Conservation (phyloP, 352 stramenopile species). For the Phytophthora tentaculata region DNA sequence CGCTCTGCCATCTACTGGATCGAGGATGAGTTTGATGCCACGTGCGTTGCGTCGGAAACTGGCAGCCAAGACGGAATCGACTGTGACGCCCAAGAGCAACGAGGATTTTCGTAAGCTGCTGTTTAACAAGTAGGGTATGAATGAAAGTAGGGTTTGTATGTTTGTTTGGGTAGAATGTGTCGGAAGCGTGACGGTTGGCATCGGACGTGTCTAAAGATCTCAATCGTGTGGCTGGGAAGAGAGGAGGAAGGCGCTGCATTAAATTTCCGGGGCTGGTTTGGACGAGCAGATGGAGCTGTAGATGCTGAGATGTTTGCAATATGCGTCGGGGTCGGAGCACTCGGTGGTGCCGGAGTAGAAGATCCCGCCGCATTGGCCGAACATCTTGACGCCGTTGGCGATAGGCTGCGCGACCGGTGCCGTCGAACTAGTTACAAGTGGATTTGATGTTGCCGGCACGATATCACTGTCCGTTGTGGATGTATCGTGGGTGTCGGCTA, state of each 20-base stretch:
- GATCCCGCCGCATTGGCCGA: slow-evolving; percentile 26
- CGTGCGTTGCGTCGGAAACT: slow-evolving; percentile 50
- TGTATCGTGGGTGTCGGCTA: not conserved
- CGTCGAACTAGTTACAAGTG: slow-evolving; percentile 3
- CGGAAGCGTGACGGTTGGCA: slow-evolving; percentile 18
- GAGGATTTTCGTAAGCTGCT: slow-evolving; percentile 76
- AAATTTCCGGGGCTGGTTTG: slow-evolving; percentile 4
- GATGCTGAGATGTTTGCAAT: slow-evolving; percentile 29
- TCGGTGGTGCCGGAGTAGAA: slow-evolving; percentile 29
- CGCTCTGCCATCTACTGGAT: slow-evolving; percentile 23
- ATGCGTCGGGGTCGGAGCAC: slow-evolving; percentile 26
- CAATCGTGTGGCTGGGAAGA: not conserved
- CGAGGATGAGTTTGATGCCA: slow-evolving; percentile 57
- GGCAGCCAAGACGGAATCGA: slow-evolving; percentile 8
- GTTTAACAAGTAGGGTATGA: slow-evolving; percentile 45
- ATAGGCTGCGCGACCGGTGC: slow-evolving; percentile 12
- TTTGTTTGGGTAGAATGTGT: not conserved
- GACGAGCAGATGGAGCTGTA: slow-evolving; percentile 35
- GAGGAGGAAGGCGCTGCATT: slow-evolving; percentile 13
- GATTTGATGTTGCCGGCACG: not conserved
- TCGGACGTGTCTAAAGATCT: not conserved
- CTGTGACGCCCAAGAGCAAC: slow-evolving; percentile 62
- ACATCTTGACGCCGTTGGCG: slow-evolving; percentile 26
- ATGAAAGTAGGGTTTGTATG: slow-evolving; percentile 8
- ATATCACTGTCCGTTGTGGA: slow-evolving; percentile 7